Percentiles rank a stretch among this genome's conserved stretches.
phyloP scores from a whole-genome alignment of 1,284 basidiomycete species.

The Omphalotus olearius region DNA sequence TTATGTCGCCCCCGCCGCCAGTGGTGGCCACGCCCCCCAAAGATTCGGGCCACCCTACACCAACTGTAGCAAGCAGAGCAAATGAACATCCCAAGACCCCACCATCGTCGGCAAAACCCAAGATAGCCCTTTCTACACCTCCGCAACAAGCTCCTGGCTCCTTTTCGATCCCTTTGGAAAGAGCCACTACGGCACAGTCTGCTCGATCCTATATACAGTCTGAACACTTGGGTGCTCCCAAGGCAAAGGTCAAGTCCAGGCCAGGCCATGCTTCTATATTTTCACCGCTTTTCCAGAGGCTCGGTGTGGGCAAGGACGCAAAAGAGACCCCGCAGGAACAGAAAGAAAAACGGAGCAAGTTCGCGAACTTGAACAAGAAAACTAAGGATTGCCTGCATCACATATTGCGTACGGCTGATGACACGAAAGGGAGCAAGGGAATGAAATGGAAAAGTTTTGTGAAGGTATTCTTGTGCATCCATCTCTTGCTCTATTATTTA shows the following conservation, averaged over 20 bases:
- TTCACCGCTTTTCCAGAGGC: conserved; percentile 46
- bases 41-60: background rate
- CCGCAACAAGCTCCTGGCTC: conserved; percentile 32
- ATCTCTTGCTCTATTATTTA: conserved; percentile 2
- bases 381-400: conserved; percentile 58
- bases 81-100: conserved; percentile 4
- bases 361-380: conserved; percentile 55
- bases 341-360: conserved; percentile 48
- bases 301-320: conserved; percentile 33
- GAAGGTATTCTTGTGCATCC: conserved; percentile 34
- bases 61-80: conserved; percentile 9
- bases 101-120: conserved; percentile 15
- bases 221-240: conserved; percentile 41
- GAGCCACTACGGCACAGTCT: conserved; percentile 51
- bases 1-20: background rate
- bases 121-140: conserved; percentile 25
- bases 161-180: conserved; percentile 39
- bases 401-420: conserved; percentile 51
- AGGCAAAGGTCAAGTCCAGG: conserved; percentile 67
- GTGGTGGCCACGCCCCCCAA: no score
- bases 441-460: conserved; percentile 75
- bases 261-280: conserved; percentile 50
- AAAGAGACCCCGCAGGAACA: conserved; percentile 27
- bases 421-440: conserved; percentile 48
- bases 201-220: conserved; percentile 63